Evolutionary conservation across 2,329 filamentous ascomycete genomes (phyloP).

Genomic region (Chaetomiaceae sp.): DNA sequence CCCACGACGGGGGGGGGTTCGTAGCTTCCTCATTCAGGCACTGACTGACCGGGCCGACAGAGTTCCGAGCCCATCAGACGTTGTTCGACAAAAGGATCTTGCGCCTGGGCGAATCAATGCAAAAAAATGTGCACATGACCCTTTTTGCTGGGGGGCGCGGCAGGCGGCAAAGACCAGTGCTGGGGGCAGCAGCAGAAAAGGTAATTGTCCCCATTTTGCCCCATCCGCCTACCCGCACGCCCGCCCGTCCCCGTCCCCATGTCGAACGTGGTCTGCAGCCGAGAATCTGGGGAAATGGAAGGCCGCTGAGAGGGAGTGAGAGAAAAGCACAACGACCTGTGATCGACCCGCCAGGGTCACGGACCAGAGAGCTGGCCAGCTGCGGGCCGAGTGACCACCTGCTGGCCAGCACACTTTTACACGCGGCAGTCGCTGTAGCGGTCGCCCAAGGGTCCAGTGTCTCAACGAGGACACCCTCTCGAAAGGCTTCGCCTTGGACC

Average conservation of each 20-base stretch:
- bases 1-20: neutral
- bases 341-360: conserved; percentile 15
- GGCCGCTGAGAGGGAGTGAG: neutral
- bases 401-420: conserved; percentile 7
- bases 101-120: neutral
- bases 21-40: conserved; percentile 22
- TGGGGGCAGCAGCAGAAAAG: too few species aligned
- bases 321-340: conserved; percentile 1
- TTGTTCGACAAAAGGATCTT: neutral
- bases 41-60: neutral
- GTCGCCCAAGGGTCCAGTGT: conserved; percentile 14
- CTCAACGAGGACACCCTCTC: conserved; percentile 20
- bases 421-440: conserved; percentile 21
- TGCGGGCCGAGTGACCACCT: conserved; percentile 14
- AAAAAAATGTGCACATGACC: conserved; percentile 7
- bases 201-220: neutral
- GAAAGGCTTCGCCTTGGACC: conserved; percentile 2
- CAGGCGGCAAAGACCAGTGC: conserved; percentile 1
- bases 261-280: conserved; percentile 5
- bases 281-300: conserved; percentile 21
- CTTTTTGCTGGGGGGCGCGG: neutral
- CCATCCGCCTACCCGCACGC: neutral
- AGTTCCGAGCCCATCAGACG: neutral
- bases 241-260: neutral
- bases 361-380: conserved; percentile 2